Conservation (phyloP, 2,329 filamentous ascomycete species). For the Fusarium sp. region DNA sequence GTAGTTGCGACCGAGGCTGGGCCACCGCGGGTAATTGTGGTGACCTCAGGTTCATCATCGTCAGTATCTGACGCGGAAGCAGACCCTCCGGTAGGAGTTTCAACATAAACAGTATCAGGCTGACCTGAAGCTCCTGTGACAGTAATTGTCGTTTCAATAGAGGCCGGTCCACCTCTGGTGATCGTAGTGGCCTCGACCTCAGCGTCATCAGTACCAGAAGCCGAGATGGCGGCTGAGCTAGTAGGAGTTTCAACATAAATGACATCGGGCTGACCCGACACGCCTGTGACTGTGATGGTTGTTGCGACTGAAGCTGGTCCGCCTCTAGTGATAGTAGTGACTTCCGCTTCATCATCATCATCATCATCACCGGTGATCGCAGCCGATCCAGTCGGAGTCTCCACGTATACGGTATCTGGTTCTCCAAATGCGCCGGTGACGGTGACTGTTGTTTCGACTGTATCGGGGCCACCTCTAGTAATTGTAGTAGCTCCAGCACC, state of each 20-base stretch:
- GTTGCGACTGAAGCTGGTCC: no score
- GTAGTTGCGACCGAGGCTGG: background rate
- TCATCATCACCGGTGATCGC: background rate
- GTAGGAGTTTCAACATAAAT: background rate
- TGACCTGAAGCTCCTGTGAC: background rate
- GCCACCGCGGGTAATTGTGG: conserved; percentile 12
- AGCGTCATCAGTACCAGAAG: no score
- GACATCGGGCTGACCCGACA: no score
- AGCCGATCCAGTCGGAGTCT: background rate
- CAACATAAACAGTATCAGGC: background rate
- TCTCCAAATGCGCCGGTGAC: background rate
- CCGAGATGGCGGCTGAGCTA: no score
- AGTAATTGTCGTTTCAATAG: background rate
- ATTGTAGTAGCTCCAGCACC: background rate
- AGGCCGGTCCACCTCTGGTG: conserved; percentile 2
- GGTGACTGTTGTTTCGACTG: background rate
- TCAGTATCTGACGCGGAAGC: background rate
- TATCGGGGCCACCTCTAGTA: background rate
- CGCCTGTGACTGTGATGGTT: no score
- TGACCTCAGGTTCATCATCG: background rate
- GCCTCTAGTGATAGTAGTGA: background rate
- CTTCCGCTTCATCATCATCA: background rate
- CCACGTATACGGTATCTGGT: conserved; percentile 2
- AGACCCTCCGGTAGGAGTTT: background rate
- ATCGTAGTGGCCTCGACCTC: no score